phyloP scores from a whole-genome alignment of 495 filamentous ascomycete genomes.

The Aspergillus leporis region DNA sequence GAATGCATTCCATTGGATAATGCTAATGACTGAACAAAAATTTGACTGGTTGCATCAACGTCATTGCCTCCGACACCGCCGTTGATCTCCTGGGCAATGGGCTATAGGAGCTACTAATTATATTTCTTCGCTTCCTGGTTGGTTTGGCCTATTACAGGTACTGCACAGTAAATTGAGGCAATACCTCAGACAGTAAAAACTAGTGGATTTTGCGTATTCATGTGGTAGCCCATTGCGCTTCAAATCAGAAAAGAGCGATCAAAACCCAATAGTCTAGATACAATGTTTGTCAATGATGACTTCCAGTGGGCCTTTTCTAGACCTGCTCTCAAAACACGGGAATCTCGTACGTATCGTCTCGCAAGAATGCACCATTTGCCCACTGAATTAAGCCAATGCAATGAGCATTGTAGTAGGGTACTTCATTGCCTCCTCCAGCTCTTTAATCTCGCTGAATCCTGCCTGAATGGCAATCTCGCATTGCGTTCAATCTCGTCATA shows the following conservation, averaged over 20 bases:
- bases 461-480: conserved; percentile 15
- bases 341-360: neutral
- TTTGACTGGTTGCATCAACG: conserved; percentile 7
- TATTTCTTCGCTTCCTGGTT: conserved; percentile 8
- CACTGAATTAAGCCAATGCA: too few species aligned
- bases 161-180: neutral
- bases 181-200: neutral
- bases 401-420: neutral
- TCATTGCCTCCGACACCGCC: conserved; percentile 17
- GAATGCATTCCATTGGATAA: neutral
- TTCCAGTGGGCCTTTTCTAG: too few species aligned
- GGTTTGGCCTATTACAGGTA: neutral
- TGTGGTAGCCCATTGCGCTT: too few species aligned
- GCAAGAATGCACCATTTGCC: neutral
- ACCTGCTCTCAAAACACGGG: neutral
- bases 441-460: conserved; percentile 21
- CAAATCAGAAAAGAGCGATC: too few species aligned
- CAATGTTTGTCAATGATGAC: too few species aligned
- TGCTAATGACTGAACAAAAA: neutral
- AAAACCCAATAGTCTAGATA: too few species aligned
- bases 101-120: conserved; percentile 5
- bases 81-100: neutral
- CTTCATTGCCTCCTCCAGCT: conserved; percentile 16
- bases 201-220: too few species aligned
- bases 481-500: conserved; percentile 14